Percentiles rank a stretch among this genome's conserved stretches.
Conservation (phyloP, 257 asterid genomes). For the Rubia yunnanensis region DNA sequence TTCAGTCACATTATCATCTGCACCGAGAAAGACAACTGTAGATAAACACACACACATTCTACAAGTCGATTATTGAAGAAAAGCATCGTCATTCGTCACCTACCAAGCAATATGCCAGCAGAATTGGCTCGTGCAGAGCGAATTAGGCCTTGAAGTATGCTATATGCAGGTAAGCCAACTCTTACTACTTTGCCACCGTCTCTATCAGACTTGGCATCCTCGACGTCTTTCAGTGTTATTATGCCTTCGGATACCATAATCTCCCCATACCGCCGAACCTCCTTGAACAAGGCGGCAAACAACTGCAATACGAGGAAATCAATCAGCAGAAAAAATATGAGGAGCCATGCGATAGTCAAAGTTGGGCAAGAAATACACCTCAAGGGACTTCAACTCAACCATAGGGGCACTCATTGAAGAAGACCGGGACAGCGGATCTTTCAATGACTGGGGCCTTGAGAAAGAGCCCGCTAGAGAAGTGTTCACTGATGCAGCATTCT, state of each 20-base stretch:
- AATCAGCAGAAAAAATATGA: slow-evolving; percentile 6
- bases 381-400: slow-evolving; percentile 76
- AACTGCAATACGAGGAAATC: slow-evolving; percentile 34
- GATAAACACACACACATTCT: neutral
- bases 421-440: slow-evolving; percentile 40
- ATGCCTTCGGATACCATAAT: slow-evolving; percentile 55
- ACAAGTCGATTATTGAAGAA: neutral
- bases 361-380: slow-evolving; percentile 38
- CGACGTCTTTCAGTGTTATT: slow-evolving; percentile 62
- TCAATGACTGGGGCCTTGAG: slow-evolving; percentile 47
- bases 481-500: slow-evolving; percentile 31
- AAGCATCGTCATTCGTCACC: slow-evolving; percentile 15
- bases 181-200: slow-evolving; percentile 38
- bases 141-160: slow-evolving; percentile 61
- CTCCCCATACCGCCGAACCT: slow-evolving; percentile 56
- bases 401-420: slow-evolving; percentile 37
- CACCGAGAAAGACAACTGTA: neutral
- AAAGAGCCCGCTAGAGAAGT: slow-evolving; percentile 36
- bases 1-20: slow-evolving; percentile 59
- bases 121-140: slow-evolving; percentile 63
- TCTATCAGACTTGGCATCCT: slow-evolving; percentile 59
- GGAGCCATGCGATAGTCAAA: neutral
- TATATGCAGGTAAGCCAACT: slow-evolving; percentile 80
- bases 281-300: slow-evolving; percentile 50
- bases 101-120: slow-evolving; percentile 59